phyloP scores from a whole-genome alignment of 148 eudicot species.

The Tetragonia tetragonoides region DNA sequence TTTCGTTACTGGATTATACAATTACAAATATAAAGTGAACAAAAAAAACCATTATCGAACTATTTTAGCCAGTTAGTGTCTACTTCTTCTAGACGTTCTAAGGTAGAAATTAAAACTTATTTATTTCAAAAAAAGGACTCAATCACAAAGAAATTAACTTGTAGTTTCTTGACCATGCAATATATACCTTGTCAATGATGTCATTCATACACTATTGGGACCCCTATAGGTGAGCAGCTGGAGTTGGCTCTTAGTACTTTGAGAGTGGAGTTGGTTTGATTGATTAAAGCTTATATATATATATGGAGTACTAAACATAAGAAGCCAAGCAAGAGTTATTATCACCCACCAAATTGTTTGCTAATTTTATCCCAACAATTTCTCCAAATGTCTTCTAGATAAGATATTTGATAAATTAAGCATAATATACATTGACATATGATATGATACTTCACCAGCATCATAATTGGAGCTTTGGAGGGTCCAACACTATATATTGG shows the following conservation, averaged over 20 bases:
- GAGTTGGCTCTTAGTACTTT: constrained; percentile 12
- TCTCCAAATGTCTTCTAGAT: background rate
- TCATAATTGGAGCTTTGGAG: background rate
- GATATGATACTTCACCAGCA: constrained; percentile 25
- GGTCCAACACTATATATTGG: constrained; percentile 8
- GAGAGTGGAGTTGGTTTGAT: constrained; percentile 17
- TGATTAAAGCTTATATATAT: constrained; percentile 7
- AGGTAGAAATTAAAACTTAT: too few relatives aligned
- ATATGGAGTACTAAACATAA: background rate
- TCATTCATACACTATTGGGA: background rate
- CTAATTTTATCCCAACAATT: constrained; percentile 22
- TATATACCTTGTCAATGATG: background rate
- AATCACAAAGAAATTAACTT: too few relatives aligned
- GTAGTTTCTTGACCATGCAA: background rate
- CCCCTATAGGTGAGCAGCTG: background rate
- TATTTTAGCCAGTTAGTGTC: too few relatives aligned
- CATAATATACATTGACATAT: background rate
- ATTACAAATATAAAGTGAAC: too few relatives aligned
- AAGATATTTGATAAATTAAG: background rate
- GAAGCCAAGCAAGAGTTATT: constrained; percentile 5
- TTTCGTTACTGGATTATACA: too few relatives aligned
- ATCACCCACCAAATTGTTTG: constrained; percentile 27
- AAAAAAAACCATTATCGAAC: too few relatives aligned
- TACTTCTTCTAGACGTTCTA: too few relatives aligned
- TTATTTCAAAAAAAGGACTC: too few relatives aligned